Base-by-base conservation (phyloP, 768 basidiomycete genomes). In the Mycena albidolilacea region DNA sequence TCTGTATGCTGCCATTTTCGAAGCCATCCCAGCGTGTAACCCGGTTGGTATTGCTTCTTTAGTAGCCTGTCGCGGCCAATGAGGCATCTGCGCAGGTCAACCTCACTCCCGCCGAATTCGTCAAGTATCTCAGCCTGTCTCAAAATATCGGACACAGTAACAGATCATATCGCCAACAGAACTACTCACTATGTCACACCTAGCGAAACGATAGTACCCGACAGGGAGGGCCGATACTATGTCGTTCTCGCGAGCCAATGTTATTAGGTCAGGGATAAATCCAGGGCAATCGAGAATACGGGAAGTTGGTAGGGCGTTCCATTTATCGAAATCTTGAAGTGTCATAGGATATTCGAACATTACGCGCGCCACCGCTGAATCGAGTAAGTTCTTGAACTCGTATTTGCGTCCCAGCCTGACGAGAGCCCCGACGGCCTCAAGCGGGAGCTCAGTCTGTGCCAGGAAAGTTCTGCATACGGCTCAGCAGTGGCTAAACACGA, bases 321-420 rank as follows among this genome's bases (percentile, higher is more conserved):
- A 57, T 14, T 9, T 48, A 17, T 54, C 38, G 43, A n/a, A 72
- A 19, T 59, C 64, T 9, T 60, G 23, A 1, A 72, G 43, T 11
- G 37, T 38, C 37, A 46, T 21, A n/a, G 71, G 71, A 35, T 54
- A n/a, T 10, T 67, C 59, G 30, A 43, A 67, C 2, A 19, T 14
- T 1, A 72, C 7, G 0, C 71, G 66, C 12, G 35, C 61, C 12
- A 72, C 48, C 3, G 65, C 71, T 1, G n/a, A 19, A 17, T 60
- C 35, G 0, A 60, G 44, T 30, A 72, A 39, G 2, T 30, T 21
- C 2, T 55, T 41, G 50, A 70, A 70, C 5, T 64, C 48, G 23
- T 71, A 71, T 15, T 71, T 71, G 8, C 58, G 50, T 7, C 71
- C 65, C 64, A 72, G 19, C 2, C 71, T 58, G 21, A 72, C 37